Base-by-base conservation (phyloP, 2,329 filamentous ascomycete species). In the Coniochaeta sp. region DNA sequence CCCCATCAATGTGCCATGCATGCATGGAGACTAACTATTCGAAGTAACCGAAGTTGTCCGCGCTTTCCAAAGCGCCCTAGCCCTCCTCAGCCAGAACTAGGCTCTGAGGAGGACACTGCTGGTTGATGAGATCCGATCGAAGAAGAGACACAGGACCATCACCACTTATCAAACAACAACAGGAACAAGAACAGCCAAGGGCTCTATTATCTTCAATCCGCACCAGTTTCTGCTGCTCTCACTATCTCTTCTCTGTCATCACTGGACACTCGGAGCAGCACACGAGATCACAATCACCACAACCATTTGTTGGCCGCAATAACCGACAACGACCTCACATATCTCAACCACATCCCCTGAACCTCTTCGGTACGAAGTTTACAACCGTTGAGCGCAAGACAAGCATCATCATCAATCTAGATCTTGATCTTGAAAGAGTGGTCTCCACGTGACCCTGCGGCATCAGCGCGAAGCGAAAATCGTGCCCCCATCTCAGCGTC, bases 61-160 rank as follows among this genome's bases (percentile, higher is more conserved):
- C 57, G 85, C 85, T 22, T 87, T 88, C 70, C 82, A 87, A 68
- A 85, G 79, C 66, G 85, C 85, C 28, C 69, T 88, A 62, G 81
- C 82, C 4, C 74, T 87, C 50, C 74, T 87, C 19, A 79, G 74
- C 63, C 71, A 72, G 59, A 63, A 64, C 28, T 67, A 64, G 58
- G 38, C 31, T 55, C n/a, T 55, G 19, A 33, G 24, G 19, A 28
- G 50, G n/a, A 19, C 19, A 6, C n/a, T 28, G 52, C 52, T 55
- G 52, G 50, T 55, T 36, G 22, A 31, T 28, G 26, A 55, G 52
- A 19, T 12, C 43, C 43, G 43, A 47, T 47, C 43, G 43, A 47
- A 47, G 19, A 47, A 26, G 24, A 22, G 26, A 47, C n/a, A n/a
- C n/a, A n/a, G n/a, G 26, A 22, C 22, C 43, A 47, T 47, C 43